Base-by-base conservation (phyloP, 805 yeast species). In the Candida tallmaniae region DNA sequence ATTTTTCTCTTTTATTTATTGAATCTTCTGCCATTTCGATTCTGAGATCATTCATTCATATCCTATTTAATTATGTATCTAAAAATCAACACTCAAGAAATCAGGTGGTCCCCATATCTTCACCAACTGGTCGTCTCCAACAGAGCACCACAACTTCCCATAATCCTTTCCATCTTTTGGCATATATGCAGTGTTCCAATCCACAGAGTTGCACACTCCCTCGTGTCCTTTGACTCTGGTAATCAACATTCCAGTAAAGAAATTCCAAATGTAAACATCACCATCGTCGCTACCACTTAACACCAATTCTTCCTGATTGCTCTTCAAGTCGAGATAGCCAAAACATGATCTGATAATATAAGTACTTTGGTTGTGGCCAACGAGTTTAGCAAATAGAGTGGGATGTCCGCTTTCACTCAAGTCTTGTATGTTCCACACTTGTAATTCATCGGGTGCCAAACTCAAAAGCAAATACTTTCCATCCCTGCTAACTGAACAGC, bases 271-370 rank as follows among this genome's bases (percentile, higher is more conserved):
- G 52, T 79, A 86, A 3, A 85, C 69, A 34, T 72, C 65, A 0
- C 87, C 87, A 54, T 88, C 94, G 50, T 84, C 94, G 29, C 89
- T 77, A 0, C 96, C 96, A 44, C 87, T 76, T n/a, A 81, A 60
- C 0, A 86, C 73, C 32, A 84, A 62, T 42, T 79, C 78, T 45
- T 84, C 90, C 40, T 76, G 69, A 10, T 43, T 45, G 6, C 42
- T 44, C 1, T 45, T 45, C 8, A 48, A 42, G 30, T 49, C 52
- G 37, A 71, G 69, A 29, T 80, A 80, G 0, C 95, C 94, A 52
- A 87, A 80, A 44, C 86, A 73, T 1, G 94, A 79, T 31, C 95
- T 67, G 14, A 89, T 76, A 24, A 87, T 77, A 48, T 68, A 80
- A 17, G 78, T 70, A 19, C 75, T 73, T 52, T 84, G 95, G 36